Evolutionary conservation across 441 rosid genomes (phyloP).

Genomic region (Populus hybrid): DNA sequence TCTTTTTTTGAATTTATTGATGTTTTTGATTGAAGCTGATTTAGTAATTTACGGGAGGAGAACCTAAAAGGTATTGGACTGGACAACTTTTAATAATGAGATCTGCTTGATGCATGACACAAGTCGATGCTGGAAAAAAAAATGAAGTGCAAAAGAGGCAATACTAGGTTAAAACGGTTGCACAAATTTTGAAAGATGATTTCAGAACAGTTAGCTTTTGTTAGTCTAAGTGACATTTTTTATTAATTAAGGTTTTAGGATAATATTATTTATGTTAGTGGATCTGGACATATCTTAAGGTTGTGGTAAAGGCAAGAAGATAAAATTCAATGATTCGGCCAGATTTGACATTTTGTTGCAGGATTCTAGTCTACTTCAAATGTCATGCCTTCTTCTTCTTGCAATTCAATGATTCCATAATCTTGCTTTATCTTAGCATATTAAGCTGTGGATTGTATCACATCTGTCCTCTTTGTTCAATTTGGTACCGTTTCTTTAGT

Average conservation of each 20-base stretch:
- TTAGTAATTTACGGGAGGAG: background rate
- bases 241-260: background rate
- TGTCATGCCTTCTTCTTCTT: slow-evolving; percentile 2
- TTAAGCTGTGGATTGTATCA: slow-evolving; percentile 9
- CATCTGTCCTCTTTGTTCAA: background rate
- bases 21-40: slow-evolving; percentile 3
- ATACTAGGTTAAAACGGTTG: slow-evolving; percentile 3
- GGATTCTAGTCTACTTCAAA: background rate
- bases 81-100: background rate
- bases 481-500: background rate
- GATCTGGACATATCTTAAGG: background rate
- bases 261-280: background rate
- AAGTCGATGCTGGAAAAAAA: background rate
- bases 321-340: background rate
- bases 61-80: background rate
- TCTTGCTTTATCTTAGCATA: background rate
- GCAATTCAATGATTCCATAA: slow-evolving; percentile 3
- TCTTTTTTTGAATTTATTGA: background rate
- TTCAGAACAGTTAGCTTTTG: background rate
- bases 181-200: slow-evolving; percentile 14
- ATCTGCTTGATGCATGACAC: background rate
- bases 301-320: background rate
- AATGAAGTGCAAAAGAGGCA: background rate
- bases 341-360: slow-evolving; percentile 2
- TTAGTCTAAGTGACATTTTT: background rate